These are phyloP conservation scores for Colletotrichum scovillei DNA, from an alignment of 2,329 filamentous ascomycete genomes.

Conservation along the genomic window DNA sequence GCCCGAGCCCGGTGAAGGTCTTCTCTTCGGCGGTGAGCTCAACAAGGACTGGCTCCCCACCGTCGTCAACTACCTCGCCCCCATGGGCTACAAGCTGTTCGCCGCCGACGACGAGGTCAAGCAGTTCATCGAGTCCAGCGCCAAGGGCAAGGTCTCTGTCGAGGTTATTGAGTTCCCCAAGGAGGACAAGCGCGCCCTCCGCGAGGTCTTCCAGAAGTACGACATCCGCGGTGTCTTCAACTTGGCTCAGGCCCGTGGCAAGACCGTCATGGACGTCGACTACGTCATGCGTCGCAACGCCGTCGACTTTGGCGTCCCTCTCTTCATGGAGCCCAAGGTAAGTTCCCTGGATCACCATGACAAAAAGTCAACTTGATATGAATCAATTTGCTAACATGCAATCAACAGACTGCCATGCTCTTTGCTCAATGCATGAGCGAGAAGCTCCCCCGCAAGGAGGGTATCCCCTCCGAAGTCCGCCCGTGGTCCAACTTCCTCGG, in stretches of 20 bases:
- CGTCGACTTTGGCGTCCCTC: constrained; percentile 95
- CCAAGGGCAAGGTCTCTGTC: constrained; percentile 76
- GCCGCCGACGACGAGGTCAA: constrained; percentile 87
- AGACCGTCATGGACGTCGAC: constrained; percentile 89
- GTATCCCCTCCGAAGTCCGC: constrained; percentile 90
- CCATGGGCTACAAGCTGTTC: constrained; percentile 94
- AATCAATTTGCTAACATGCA: constrained; percentile 43
- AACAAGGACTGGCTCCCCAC: constrained; percentile 77
- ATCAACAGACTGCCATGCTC: constrained; percentile 84
- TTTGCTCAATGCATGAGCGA: constrained; percentile 97
- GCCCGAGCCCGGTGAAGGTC: constrained; percentile 92
- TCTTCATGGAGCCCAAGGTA: constrained; percentile 99
- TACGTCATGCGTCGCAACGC: constrained; percentile 99
- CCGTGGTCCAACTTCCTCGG: constrained; percentile 97
- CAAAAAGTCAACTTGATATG: neutral
- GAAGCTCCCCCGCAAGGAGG: constrained; percentile 90
- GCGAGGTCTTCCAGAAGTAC: constrained; percentile 97
- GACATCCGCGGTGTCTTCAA: constrained; percentile 97
- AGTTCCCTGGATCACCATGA: constrained; percentile 8
- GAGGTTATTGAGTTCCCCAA: constrained; percentile 97
- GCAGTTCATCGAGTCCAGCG: constrained; percentile 78
- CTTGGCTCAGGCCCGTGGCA: constrained; percentile 84
- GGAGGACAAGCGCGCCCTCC: constrained; percentile 92
- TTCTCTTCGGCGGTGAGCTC: constrained; percentile 91
- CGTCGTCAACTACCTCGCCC: constrained; percentile 87